Base-by-base conservation (phyloP, 106 monocot species). In the Apostasia shenzhenica region DNA sequence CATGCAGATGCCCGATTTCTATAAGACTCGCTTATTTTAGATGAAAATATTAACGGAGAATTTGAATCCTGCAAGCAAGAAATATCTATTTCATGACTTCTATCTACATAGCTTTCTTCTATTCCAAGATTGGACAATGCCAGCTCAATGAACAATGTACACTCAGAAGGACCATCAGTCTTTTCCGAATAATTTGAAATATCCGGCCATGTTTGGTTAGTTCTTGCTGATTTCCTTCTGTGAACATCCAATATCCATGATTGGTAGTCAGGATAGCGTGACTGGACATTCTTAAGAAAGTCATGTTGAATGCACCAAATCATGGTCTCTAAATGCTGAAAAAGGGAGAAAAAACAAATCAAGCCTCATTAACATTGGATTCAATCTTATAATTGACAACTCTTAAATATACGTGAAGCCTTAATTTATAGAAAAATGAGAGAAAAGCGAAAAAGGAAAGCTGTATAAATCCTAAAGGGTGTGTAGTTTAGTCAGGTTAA, bases 321-420 rank as follows among this genome's bases (percentile, higher is more conserved):
- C 79, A 92, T 86, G 51, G 86, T 84, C 56, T 95, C 88, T 78
- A 86, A 82, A 80, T 95, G 95, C 95, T 95, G 81, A 48, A 45
- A n/a, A 62, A 26, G 74, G 6, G 55, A 78, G 44, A 26, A 66
- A 37, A 57, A 76, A 11, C 42, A n/a, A 26, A 67, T 42, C 45
- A 13, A 45, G 26, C 62, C 1, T 62, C 45, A 62, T 44, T 62
- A 62, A 62, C 62, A 62, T 62, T 44, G 43, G 62, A 62, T 45
- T 62, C 44, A 45, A 45, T 62, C 2, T 62, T 26, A 26, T 26
- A 26, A 26, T 26, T 26, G 26, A 26, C 26, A 26, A 26, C 26
- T 26, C 26, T 26, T 26, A 26, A 26, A 26, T 26, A 26, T 26
- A 26, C 26, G 26, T 26, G 26, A 26, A 26, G 26, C 26, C 26